Conservation (phyloP, 768 basidiomycete species). For the Serpula lacrymans region DNA sequence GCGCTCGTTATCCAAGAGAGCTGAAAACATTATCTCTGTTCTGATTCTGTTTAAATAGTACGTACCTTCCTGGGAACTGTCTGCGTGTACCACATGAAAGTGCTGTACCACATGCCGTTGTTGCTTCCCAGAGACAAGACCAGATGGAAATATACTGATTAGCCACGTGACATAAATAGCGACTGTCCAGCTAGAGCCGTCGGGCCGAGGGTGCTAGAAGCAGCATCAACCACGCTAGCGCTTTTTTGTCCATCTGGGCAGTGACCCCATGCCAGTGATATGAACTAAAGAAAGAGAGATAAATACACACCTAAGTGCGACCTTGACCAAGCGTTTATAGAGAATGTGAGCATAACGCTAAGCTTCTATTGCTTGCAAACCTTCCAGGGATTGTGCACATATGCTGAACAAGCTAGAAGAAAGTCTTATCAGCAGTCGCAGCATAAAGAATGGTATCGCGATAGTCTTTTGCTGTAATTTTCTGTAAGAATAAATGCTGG, state of each 20-base stretch:
- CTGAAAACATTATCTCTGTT: background rate
- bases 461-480: too few species aligned
- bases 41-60: background rate
- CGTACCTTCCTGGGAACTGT: background rate
- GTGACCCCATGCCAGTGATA: too few species aligned
- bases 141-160: background rate
- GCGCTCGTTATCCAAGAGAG: background rate
- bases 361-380: too few species aligned
- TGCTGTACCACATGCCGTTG: background rate
- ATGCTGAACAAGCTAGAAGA: background rate
- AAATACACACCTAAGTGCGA: too few species aligned
- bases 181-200: background rate
- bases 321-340: too few species aligned
- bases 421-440: constrained; percentile 1
- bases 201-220: background rate
- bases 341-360: too few species aligned
- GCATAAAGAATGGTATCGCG: background rate
- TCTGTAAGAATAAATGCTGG: too few species aligned
- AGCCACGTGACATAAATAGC: background rate
- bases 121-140: background rate
- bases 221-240: background rate
- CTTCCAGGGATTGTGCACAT: too few species aligned
- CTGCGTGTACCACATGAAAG: background rate
- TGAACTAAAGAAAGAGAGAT: too few species aligned
- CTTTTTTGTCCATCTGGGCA: background rate